Conservation (phyloP, 257 asterid species). For the Solanum chiquidenum region DNA sequence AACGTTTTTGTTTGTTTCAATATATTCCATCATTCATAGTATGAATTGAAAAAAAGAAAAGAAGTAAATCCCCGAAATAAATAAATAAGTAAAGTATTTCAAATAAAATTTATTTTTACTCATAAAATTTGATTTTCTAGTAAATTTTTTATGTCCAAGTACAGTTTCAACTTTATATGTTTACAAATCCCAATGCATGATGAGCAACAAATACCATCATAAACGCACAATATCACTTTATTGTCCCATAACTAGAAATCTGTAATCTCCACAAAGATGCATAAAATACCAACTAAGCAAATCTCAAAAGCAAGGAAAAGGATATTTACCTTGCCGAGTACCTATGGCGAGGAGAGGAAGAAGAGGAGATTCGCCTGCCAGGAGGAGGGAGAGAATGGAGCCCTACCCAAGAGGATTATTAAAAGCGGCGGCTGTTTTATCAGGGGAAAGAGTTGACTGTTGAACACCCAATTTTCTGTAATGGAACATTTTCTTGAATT, state of each 20-base stretch:
- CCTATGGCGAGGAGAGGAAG: background rate
- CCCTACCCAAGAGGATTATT: background rate
- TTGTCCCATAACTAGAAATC: background rate
- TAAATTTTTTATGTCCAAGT: background rate
- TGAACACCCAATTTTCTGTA: background rate
- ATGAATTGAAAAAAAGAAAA: background rate
- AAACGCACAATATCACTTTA: background rate
- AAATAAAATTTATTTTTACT: background rate
- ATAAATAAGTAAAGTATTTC: background rate
- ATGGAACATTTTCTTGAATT: background rate
- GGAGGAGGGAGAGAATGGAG: background rate
- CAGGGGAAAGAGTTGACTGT: background rate
- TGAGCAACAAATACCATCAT: background rate
- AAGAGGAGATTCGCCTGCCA: background rate
- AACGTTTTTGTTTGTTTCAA: background rate
- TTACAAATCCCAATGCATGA: background rate
- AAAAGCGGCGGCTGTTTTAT: background rate
- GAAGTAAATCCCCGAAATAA: background rate
- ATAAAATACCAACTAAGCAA: background rate
- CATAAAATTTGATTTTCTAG: background rate
- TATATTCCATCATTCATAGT: background rate
- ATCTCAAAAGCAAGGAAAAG: background rate
- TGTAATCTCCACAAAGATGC: background rate
- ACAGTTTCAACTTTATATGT: background rate
- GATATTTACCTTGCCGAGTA: background rate